These are phyloP conservation scores for Venustampulla echinocandica DNA, from an alignment of 495 filamentous ascomycete genomes.

Conservation along the genomic window DNA sequence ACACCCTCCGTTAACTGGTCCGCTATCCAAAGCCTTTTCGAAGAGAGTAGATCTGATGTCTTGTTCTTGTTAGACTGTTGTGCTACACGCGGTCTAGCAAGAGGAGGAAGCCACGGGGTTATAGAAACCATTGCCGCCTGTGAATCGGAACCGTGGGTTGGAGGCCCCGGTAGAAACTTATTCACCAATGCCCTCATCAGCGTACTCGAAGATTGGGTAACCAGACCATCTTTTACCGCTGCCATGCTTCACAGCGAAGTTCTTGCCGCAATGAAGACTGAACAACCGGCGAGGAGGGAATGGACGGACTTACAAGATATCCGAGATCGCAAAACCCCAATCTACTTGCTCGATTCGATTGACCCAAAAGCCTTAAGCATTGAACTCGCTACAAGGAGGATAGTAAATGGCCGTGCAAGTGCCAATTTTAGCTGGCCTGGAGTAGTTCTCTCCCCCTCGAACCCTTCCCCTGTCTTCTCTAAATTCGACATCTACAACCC, in stretches of 20 bases:
- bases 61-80: constrained; percentile 47
- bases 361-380: constrained; percentile 3
- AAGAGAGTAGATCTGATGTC: constrained; percentile 42
- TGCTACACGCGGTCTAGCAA: constrained; percentile 31
- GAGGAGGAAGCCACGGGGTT: constrained; percentile 32
- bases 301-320: constrained; percentile 15
- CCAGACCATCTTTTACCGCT: constrained; percentile 34
- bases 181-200: constrained; percentile 44
- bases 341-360: constrained; percentile 2
- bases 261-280: constrained; percentile 41
- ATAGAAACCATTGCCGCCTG: constrained; percentile 46
- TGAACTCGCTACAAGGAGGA: background rate
- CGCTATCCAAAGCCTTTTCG: constrained; percentile 44
- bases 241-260: constrained; percentile 46
- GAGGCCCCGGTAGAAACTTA: constrained; percentile 41
- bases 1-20: constrained; percentile 32
- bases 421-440: constrained; percentile 2
- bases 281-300: constrained; percentile 38
- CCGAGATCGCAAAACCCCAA: constrained; percentile 2
- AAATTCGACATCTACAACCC: constrained; percentile 5
- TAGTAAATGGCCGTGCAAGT: constrained; percentile 1
- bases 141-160: constrained; percentile 43
- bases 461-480: background rate
- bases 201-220: constrained; percentile 41
- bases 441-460: background rate